Base-by-base conservation (phyloP, 2,329 filamentous ascomycete genomes). In the Trichoderma asperellum region DNA sequence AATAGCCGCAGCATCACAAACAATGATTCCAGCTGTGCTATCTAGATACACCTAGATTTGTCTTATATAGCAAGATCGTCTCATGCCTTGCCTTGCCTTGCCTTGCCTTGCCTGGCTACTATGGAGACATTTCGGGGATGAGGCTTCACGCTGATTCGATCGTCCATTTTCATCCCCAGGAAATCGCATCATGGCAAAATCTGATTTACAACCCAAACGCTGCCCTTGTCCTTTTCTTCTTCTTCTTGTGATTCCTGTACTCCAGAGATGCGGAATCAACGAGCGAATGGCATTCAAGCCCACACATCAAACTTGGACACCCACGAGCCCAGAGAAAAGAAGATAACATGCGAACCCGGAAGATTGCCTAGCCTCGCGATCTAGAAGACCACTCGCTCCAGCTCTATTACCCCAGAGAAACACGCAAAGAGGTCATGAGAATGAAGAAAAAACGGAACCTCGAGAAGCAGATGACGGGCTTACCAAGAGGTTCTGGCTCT, bases 291-390 rank as follows among this genome's bases (percentile, higher is more conserved):
- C 14, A 6, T 21, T 21, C 7, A 35, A 56, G 35, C 35, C 52
- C 52, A 65, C 34, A 18, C 14, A 27, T 10, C 24, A 10, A n/a
- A 43, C 55, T 29, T 35, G 4, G 18, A 35, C 16, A 18, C 7
- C 29, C 7, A 56, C 16, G 7, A 34, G 43, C 8, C 43, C 4
- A n/a, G 18, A 47, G 12, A 24, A 35, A 16, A 37, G 14, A 58
- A 12, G 21, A 16, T n/a, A 21, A 16, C 11, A 10, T 21, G 4
- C 34, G 35, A 58, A 59, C 63, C 63, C 63, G 63, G 55, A 59
- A 67, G 63, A 67, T 67, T 67, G 32, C 63, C 63, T 67, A 67
- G 63, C 63, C 40, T 67, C 55, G 55, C 32, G n/a, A 32, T 67
- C 55, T 59, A 58, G 24, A 56, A 64, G n/a, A 7, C 35, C 40